Evolutionary conservation across 306 rosid species (phyloP).

Genomic region (Trichosanthes cucumerina): DNA sequence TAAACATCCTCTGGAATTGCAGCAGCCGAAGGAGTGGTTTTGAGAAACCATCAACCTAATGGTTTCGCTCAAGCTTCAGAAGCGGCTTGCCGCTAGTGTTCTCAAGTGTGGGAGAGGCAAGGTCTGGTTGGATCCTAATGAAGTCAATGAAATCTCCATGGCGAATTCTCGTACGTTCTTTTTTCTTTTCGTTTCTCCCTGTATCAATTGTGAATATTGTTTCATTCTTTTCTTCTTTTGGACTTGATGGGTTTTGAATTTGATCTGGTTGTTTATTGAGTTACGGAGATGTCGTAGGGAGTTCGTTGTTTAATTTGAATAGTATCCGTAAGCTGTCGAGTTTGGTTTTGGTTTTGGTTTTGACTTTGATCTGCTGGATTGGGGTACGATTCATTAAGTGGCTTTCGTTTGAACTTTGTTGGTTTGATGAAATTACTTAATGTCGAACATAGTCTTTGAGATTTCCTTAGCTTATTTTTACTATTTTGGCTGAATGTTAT

Average conservation of each 20-base stretch:
- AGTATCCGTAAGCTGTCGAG: neutral
- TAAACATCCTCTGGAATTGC: neutral
- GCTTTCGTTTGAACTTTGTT: neutral
- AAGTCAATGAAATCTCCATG: conserved; percentile 90
- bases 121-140: conserved; percentile 98
- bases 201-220: neutral
- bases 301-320: neutral
- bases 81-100: conserved; percentile 82
- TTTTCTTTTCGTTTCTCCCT: neutral
- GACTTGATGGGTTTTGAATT: neutral
- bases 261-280: neutral
- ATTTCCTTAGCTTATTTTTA: neutral
- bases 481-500: neutral
- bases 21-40: neutral
- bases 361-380: neutral
- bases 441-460: neutral
- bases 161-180: conserved; percentile 71
- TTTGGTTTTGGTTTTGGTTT: neutral
- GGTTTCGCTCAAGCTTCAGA: conserved; percentile 98
- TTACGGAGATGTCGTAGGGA: neutral
- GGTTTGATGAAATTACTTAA: neutral
- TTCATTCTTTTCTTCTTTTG: neutral
- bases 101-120: conserved; percentile 96
- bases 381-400: neutral
- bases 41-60: too few relatives aligned